Percentiles rank a stretch among this genome's conserved stretches.
phyloP scores from a whole-genome alignment of 495 filamentous ascomycete species.

The Talaromyces wortmannii region DNA sequence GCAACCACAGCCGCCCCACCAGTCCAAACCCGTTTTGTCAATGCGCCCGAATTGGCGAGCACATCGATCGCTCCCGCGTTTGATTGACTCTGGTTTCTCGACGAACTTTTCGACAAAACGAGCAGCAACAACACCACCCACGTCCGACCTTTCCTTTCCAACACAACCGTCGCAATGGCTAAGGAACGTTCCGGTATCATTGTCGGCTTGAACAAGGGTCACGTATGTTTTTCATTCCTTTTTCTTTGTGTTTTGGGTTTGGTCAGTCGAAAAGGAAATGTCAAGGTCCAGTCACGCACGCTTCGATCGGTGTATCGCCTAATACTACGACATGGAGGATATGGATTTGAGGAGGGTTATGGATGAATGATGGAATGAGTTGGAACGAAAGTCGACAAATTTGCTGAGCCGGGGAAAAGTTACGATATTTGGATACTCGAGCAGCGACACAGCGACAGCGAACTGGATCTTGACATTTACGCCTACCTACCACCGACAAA shows the following conservation, averaged over 20 bases:
- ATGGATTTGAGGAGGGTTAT: no score
- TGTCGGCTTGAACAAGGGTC: slow-evolving; percentile 81
- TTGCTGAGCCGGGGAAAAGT: no score
- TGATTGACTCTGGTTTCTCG: neutral
- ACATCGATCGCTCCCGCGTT: neutral
- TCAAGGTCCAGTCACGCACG: neutral
- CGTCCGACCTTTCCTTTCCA: neutral
- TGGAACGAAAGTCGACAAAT: no score
- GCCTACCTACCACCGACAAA: no score
- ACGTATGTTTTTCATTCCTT: slow-evolving; percentile 54
- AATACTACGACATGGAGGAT: no score
- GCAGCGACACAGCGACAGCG: no score
- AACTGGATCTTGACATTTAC: no score
- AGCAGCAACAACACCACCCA: neutral
- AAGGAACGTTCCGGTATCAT: slow-evolving; percentile 68
- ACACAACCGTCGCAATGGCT: slow-evolving; percentile 46
- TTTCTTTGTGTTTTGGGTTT: slow-evolving; percentile 10
- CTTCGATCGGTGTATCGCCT: neutral
- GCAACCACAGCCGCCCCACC: neutral
- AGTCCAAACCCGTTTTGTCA: slow-evolving; percentile 7
- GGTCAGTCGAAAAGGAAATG: neutral
- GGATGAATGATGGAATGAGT: no score
- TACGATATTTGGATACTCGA: no score
- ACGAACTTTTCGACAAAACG: neutral
- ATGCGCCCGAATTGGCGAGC: slow-evolving; percentile 6